Conservation (phyloP, 768 basidiomycete species). For the Serendipita sp. region DNA sequence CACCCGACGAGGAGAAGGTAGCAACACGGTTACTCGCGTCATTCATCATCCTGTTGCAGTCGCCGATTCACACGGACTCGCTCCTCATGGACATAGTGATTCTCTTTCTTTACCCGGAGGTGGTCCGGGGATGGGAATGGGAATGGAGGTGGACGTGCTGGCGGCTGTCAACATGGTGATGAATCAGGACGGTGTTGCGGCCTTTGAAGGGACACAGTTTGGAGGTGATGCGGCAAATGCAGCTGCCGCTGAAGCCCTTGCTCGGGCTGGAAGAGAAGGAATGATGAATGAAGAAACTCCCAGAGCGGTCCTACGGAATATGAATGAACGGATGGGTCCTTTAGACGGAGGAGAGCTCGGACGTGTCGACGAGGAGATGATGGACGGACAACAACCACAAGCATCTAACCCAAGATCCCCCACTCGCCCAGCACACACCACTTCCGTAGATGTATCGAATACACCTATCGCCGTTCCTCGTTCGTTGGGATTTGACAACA, state of each 20-base stretch:
- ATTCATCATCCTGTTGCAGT: slow-evolving; percentile 21
- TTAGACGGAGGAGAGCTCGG: not conserved
- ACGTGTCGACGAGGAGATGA: not conserved
- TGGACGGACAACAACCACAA: not conserved
- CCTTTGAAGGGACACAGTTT: slow-evolving; percentile 15
- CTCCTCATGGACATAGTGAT: not conserved
- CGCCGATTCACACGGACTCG: slow-evolving; percentile 16
- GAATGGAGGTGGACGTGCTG: slow-evolving; percentile 42
- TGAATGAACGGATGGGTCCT: not conserved
- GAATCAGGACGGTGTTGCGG: slow-evolving; percentile 6
- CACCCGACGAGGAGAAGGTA: slow-evolving; percentile 2
- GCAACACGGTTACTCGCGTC: not conserved
- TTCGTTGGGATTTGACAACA: not conserved
- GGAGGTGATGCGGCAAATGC: slow-evolving; percentile 10
- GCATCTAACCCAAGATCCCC: not conserved
- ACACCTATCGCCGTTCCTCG: not conserved
- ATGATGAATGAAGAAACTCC: slow-evolving; percentile 10
- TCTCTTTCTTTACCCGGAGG: not conserved
- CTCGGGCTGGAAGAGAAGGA: not conserved
- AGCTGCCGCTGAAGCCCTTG: slow-evolving; percentile 15
- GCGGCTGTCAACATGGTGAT: slow-evolving; percentile 31
- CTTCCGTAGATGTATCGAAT: not conserved
- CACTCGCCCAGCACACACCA: not conserved
- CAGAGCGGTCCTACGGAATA: slow-evolving; percentile 8
- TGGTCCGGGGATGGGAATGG: slow-evolving; percentile 10